Conservation (phyloP, 768 basidiomycete genomes). For the Wakefieldia striispora region DNA sequence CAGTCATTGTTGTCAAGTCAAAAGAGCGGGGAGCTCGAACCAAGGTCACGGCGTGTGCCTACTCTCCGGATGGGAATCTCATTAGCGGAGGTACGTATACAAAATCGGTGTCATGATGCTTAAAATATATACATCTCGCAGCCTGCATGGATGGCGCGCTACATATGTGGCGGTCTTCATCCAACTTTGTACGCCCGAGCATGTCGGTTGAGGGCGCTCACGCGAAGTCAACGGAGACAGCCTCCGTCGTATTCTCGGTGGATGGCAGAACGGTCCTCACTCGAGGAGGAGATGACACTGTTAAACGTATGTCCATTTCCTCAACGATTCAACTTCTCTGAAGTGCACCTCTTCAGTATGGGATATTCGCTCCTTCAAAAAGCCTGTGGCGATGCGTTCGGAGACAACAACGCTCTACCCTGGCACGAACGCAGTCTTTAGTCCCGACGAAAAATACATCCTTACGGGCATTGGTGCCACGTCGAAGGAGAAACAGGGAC, state of each 20-base stretch:
- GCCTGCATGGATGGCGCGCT: conserved; percentile 90
- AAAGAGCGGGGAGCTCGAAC: conserved; percentile 94
- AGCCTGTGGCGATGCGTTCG: conserved; percentile 69
- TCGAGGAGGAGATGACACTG: conserved; percentile 91
- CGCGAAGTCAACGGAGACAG: conserved; percentile 79
- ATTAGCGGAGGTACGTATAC: conserved; percentile 77
- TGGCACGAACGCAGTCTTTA: conserved; percentile 91
- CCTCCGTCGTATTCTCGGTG: conserved; percentile 83
- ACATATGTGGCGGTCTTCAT: conserved; percentile 89
- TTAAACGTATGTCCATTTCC: conserved; percentile 73
- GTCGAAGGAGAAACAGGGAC: conserved; percentile 65
- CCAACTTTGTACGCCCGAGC: conserved; percentile 92
- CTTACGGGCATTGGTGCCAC: conserved; percentile 78
- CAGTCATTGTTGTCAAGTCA: conserved; percentile 94
- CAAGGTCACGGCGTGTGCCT: conserved; percentile 83
- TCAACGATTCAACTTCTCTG: background rate
- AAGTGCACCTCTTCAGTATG: conserved; percentile 59
- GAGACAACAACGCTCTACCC: conserved; percentile 80
- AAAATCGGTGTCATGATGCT: conserved; percentile 8
- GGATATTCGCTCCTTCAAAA: conserved; percentile 91
- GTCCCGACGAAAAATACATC: conserved; percentile 88
- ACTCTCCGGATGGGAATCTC: conserved; percentile 84
- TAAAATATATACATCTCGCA: conserved; percentile 31
- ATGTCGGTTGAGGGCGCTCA: conserved; percentile 87
- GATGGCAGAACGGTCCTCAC: conserved; percentile 86